phyloP scores from a whole-genome alignment of 1,284 basidiomycete species.

The Cutaneotrichosporon spelunceum region DNA sequence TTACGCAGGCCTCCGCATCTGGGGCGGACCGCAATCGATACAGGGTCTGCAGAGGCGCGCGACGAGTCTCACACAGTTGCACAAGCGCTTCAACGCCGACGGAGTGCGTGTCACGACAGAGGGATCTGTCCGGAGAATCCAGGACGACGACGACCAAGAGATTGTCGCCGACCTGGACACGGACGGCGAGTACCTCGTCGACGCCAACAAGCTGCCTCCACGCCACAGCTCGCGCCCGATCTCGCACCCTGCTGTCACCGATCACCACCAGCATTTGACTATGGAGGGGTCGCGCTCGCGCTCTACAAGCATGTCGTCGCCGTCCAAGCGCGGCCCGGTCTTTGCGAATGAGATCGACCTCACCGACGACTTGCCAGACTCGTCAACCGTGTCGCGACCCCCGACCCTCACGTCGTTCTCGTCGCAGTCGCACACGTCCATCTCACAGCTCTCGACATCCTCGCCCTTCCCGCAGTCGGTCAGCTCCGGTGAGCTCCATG shows the following conservation, averaged over 20 bases:
- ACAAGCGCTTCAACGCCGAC: constrained; percentile 37
- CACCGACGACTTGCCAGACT: constrained; percentile 7
- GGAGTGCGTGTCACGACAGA: constrained; percentile 17
- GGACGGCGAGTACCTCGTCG: constrained; percentile 37
- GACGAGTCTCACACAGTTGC: constrained; percentile 50
- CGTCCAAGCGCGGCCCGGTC: constrained; percentile 22
- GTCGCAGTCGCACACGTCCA: constrained; percentile 13
- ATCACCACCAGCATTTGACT: not conserved
- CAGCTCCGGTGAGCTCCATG: constrained; percentile 9
- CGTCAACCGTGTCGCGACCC: constrained; percentile 7
- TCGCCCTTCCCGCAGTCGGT: constrained; percentile 11
- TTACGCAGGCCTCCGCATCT: constrained; percentile 21
- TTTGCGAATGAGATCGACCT: constrained; percentile 43
- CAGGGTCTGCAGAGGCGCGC: constrained; percentile 55
- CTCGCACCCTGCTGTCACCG: constrained; percentile 9
- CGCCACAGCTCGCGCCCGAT: constrained; percentile 17
- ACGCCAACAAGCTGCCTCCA: not conserved
- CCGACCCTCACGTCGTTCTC: constrained; percentile 12
- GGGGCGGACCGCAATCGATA: constrained; percentile 48
- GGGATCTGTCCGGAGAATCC: constrained; percentile 13
- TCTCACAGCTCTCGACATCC: constrained; percentile 5
- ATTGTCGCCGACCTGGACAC: constrained; percentile 31
- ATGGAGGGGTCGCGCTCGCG: constrained; percentile 5
- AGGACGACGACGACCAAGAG: constrained; percentile 38
- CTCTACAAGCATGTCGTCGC: constrained; percentile 10